A percentile compares a stretch with the other conserved stretches of the same genome.
Conservation (phyloP, 768 basidiomycete species). For the Favolaschia claudopus region DNA sequence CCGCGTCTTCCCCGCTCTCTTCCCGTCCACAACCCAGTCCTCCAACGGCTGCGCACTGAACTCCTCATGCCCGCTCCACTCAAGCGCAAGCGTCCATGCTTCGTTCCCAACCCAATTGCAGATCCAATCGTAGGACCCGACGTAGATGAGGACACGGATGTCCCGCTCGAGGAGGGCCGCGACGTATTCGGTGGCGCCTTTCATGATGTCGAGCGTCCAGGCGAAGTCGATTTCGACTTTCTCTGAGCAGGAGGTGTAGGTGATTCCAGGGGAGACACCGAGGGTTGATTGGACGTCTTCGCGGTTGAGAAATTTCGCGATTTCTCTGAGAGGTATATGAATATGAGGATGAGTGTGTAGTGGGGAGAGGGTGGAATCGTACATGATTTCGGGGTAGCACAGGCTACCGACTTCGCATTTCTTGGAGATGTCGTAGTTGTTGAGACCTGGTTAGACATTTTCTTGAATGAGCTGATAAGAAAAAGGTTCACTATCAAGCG, state of each 20-base stretch:
- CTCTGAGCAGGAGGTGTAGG: slow-evolving; percentile 39
- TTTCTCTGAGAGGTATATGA: background rate
- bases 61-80: slow-evolving; percentile 32
- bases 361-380: background rate
- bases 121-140: slow-evolving; percentile 64
- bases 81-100: slow-evolving; percentile 60
- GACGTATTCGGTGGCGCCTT: slow-evolving; percentile 56
- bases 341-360: background rate
- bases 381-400: slow-evolving; percentile 13
- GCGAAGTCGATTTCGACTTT: slow-evolving; percentile 48
- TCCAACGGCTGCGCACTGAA: slow-evolving; percentile 28
- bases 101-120: slow-evolving; percentile 70
- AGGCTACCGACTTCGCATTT: background rate
- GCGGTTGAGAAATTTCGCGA: slow-evolving; percentile 17
- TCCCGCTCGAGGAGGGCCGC: slow-evolving; percentile 64
- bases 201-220: slow-evolving; percentile 38
- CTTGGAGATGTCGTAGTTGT: slow-evolving; percentile 11
- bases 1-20: slow-evolving; percentile 47
- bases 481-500: slow-evolving; percentile 1
- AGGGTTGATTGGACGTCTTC: slow-evolving; percentile 11
- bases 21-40: slow-evolving; percentile 66
- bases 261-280: slow-evolving; percentile 29
- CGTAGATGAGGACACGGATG: slow-evolving; percentile 63
- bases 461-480: background rate
- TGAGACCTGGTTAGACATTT: slow-evolving; percentile 2